phyloP scores from a whole-genome alignment of 371 early-diverging fungal species.

The Gilbertella persicaria region DNA sequence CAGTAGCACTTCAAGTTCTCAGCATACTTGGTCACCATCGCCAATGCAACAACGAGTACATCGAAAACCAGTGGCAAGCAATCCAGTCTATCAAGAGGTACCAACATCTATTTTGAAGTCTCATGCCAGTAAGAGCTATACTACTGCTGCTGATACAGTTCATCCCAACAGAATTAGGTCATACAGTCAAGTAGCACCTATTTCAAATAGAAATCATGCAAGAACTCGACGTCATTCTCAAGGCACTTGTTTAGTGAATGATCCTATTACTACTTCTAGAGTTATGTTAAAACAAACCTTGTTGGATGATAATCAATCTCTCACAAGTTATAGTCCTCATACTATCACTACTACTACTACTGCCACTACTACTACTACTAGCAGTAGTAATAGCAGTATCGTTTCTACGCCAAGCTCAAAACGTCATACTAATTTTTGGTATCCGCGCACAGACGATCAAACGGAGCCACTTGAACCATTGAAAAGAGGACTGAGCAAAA shows the following conservation, averaged over 20 bases:
- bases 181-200: slow-evolving; percentile 1
- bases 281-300: not conserved
- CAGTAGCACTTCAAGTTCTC: not conserved
- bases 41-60: slow-evolving; percentile 8
- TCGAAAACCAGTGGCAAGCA: slow-evolving; percentile 24
- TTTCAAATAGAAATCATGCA: not conserved
- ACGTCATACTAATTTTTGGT: slow-evolving; percentile 39
- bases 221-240: slow-evolving; percentile 6
- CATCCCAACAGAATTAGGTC: slow-evolving; percentile 8
- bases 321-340: not conserved
- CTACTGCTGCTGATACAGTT: slow-evolving; percentile 15
- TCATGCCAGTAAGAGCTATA: not conserved
- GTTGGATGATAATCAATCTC: not conserved
- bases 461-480: slow-evolving; percentile 19
- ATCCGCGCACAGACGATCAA: slow-evolving; percentile 32
- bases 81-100: slow-evolving; percentile 5
- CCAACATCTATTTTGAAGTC: no score
- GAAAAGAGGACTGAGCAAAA: slow-evolving; percentile 31
- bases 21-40: slow-evolving; percentile 1
- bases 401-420: not conserved
- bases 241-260: not conserved
- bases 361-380: not conserved
- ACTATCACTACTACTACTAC: not conserved
- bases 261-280: no score
- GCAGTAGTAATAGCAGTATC: not conserved